Conservation (phyloP, 78 protist species). For the Planoprotostelium fungivorum region DNA sequence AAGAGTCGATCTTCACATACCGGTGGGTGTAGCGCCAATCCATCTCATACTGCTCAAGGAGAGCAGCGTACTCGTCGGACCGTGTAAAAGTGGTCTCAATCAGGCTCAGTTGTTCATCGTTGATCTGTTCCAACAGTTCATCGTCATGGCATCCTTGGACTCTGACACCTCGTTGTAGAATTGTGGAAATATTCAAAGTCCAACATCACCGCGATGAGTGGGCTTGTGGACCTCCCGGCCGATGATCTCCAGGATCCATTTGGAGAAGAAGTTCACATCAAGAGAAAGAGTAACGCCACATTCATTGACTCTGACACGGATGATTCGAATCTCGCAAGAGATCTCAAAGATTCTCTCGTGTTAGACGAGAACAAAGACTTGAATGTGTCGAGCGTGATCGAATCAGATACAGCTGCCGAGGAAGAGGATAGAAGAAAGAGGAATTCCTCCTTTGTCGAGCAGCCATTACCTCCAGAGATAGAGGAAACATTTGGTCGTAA, state of each 20-base stretch:
- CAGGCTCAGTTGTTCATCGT: too few relatives aligned
- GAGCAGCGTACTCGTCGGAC: too few relatives aligned
- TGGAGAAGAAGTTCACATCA: not conserved
- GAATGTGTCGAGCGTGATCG: not conserved
- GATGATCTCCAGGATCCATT: not conserved
- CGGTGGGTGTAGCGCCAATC: too few relatives aligned
- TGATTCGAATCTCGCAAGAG: not conserved
- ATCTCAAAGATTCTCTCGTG: not conserved
- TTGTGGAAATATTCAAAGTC: too few relatives aligned
- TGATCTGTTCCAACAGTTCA: too few relatives aligned
- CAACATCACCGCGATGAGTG: too few relatives aligned
- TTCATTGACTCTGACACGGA: not conserved
- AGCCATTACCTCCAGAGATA: not conserved
- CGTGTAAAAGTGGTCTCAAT: too few relatives aligned
- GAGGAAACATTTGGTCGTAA: not conserved
- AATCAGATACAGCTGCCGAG: not conserved
- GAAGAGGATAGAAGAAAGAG: not conserved
- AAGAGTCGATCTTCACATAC: too few relatives aligned
- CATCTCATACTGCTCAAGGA: too few relatives aligned
- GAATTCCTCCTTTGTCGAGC: not conserved
- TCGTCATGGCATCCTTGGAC: too few relatives aligned
- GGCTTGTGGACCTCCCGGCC: not conserved
- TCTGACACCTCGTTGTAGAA: too few relatives aligned
- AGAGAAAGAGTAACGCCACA: not conserved
- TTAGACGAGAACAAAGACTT: not conserved